These are phyloP conservation scores for Rhexocercosporidium sp. DNA, from an alignment of 2,329 filamentous ascomycete species.

Conservation along the genomic window DNA sequence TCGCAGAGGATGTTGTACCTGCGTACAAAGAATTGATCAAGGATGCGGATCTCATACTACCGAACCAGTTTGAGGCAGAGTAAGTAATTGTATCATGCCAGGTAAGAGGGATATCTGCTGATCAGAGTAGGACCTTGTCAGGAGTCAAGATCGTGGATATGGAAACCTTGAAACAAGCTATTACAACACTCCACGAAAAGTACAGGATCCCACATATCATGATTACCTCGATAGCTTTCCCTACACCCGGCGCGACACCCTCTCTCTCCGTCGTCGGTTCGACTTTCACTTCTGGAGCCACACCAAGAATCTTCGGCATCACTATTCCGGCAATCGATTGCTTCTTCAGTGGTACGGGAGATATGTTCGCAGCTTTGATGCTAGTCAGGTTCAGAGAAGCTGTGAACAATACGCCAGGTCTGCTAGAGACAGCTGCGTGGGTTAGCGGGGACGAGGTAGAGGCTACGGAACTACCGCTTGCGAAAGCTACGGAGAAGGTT, in stretches of 20 bases:
- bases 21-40: conserved; percentile 82
- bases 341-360: conserved; percentile 95
- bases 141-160: conserved; percentile 83
- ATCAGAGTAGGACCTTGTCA: conserved; percentile 70
- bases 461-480: conserved; percentile 77
- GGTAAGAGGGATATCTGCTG: conserved; percentile 15
- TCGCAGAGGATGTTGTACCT: conserved; percentile 88
- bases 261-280: conserved; percentile 79
- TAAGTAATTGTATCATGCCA: conserved; percentile 50
- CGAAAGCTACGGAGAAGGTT: conserved; percentile 83
- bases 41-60: conserved; percentile 88
- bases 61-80: conserved; percentile 98
- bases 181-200: conserved; percentile 75
- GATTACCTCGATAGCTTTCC: conserved; percentile 83
- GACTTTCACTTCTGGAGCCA: conserved; percentile 66
- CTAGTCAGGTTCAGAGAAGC: conserved; percentile 88
- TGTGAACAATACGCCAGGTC: conserved; percentile 53
- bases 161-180: conserved; percentile 71
- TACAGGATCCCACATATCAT: conserved; percentile 86
- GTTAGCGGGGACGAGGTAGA: conserved; percentile 73
- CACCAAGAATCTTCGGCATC: conserved; percentile 85
- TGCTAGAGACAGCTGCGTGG: conserved; percentile 70
- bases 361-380: conserved; percentile 96
- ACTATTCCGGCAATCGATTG: conserved; percentile 86
- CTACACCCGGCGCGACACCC: conserved; percentile 54